Evolutionary conservation across 495 filamentous ascomycete genomes (phyloP).

Genomic region (Rhypophila decipiens): DNA sequence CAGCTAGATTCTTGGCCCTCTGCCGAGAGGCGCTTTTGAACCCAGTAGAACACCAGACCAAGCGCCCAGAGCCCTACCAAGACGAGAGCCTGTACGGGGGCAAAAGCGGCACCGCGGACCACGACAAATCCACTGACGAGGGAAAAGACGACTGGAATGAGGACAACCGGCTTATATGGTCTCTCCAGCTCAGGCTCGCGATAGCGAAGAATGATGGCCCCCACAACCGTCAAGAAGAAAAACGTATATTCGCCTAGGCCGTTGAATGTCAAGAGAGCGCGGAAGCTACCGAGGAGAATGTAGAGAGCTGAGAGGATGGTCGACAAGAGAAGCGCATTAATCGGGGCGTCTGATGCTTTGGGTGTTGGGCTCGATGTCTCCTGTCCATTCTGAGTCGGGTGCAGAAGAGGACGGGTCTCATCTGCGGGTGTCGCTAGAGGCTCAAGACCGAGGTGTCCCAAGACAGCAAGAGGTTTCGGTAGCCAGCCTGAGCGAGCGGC

Average conservation of each 20-base stretch:
- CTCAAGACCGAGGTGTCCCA: slow-evolving; percentile 31
- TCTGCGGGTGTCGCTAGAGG: not conserved
- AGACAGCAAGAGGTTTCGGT: slow-evolving; percentile 34
- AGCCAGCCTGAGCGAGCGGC: slow-evolving; percentile 49
- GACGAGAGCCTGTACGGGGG: slow-evolving; percentile 41
- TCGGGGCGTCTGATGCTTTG: slow-evolving; percentile 31
- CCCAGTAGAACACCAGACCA: slow-evolving; percentile 37
- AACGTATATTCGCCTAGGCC: slow-evolving; percentile 52
- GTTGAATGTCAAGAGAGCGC: slow-evolving; percentile 49
- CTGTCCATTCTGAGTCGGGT: not conserved
- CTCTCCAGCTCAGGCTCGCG: slow-evolving; percentile 39
- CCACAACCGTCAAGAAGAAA: slow-evolving; percentile 52
- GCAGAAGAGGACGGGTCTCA: not conserved
- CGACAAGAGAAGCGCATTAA: slow-evolving; percentile 48
- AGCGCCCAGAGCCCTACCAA: slow-evolving; percentile 40
- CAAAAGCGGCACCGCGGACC: slow-evolving; percentile 46
- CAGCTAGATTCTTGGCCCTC: too few relatives aligned
- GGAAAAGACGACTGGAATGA: slow-evolving; percentile 42
- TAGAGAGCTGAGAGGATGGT: slow-evolving; percentile 43
- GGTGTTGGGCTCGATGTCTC: not conserved
- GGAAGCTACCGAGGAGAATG: slow-evolving; percentile 51
- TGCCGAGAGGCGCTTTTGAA: slow-evolving; percentile 14
- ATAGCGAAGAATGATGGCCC: slow-evolving; percentile 43
- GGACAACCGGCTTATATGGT: slow-evolving; percentile 42
- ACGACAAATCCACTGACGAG: slow-evolving; percentile 50